Base-by-base conservation (phyloP, 768 basidiomycete species). In the Hygrophoropsis aurantiaca region DNA sequence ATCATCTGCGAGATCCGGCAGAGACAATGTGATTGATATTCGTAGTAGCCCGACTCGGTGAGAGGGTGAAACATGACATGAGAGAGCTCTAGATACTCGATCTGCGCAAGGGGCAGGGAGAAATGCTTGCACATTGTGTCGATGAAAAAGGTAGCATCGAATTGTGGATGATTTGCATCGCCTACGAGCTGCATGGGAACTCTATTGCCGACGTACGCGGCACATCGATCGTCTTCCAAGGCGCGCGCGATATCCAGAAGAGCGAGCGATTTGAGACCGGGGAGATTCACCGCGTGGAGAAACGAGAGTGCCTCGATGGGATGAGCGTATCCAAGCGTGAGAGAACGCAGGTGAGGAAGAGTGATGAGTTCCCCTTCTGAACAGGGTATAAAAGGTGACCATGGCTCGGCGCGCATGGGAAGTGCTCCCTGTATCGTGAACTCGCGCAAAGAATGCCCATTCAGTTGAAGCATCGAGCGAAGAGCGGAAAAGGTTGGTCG, bases 341-440 rank as follows among this genome's bases (percentile, higher is more conserved):
- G 41, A 5, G 36, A n/a, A 1, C 20, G 30, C 13, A 54, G 45
- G 38, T 39, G 51, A 3, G 50, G 49, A 6, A 54, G 39, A 2
- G 37, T 33, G 8, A 23, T 15, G 4, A 18, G 8, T 5, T 15
- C 11, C n/a, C 16, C 36, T 5, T 19, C 9, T 11, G 20, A 2
- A 30, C 27, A 7, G 13, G 27, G 27, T 7, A 30, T 30, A 30
- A 6, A 13, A 30, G 27, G 27, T 6, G 7, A 7, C 27, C 27
- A 30, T 6, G 7, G 6, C 6, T 30, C 27, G 13, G 7, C 13
- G 6, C 11, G 46, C 10, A 20, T 11, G 7, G 49, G 43, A 26
- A 50, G 35, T 24, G 34, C 40, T 0, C 49, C 52, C 5, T 46
- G 33, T 19, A 53, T 40, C 24, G 38, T 37, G 27, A 53, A 38